Evolutionary conservation across 805 yeast genomes (phyloP).

Genomic region (Cyberlindnera maritima): DNA sequence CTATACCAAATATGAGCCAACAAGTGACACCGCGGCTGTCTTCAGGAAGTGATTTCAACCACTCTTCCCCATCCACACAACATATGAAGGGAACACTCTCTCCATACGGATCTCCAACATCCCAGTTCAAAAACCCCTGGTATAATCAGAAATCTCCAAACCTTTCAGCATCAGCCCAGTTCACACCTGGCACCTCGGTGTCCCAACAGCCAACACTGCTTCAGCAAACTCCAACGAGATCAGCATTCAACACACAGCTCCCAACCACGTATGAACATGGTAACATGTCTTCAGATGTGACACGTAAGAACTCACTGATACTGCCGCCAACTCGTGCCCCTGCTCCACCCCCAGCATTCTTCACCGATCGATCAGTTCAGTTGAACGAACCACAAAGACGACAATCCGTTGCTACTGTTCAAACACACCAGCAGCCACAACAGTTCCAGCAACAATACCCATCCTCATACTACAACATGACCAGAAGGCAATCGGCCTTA

Average conservation of each 20-base stretch:
- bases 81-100: slow-evolving; percentile 13
- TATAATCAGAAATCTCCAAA: slow-evolving; percentile 19
- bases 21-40: slow-evolving; percentile 21
- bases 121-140: slow-evolving; percentile 31
- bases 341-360: slow-evolving; percentile 40
- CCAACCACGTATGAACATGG: slow-evolving; percentile 51
- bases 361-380: slow-evolving; percentile 27
- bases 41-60: slow-evolving; percentile 6
- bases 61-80: slow-evolving; percentile 1
- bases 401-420: slow-evolving; percentile 35
- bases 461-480: slow-evolving; percentile 5
- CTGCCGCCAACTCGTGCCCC: slow-evolving; percentile 45
- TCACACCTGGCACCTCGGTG: not conserved
- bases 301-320: slow-evolving; percentile 28
- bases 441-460: slow-evolving; percentile 7
- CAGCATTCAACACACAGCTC: slow-evolving; percentile 32
- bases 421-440: slow-evolving; percentile 16
- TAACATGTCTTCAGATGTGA: slow-evolving; percentile 15
- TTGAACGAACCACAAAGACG: slow-evolving; percentile 33
- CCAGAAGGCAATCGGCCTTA: slow-evolving; percentile 26
- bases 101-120: slow-evolving; percentile 29
- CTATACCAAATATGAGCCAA: slow-evolving; percentile 15
- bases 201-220: slow-evolving; percentile 7
- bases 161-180: slow-evolving; percentile 2
- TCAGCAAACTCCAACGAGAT: slow-evolving; percentile 23